A percentile compares a stretch with the other conserved stretches of the same genome.
Evolutionary conservation across 495 filamentous ascomycete species (phyloP).

Genomic region (Penicillium diatomitis): DNA sequence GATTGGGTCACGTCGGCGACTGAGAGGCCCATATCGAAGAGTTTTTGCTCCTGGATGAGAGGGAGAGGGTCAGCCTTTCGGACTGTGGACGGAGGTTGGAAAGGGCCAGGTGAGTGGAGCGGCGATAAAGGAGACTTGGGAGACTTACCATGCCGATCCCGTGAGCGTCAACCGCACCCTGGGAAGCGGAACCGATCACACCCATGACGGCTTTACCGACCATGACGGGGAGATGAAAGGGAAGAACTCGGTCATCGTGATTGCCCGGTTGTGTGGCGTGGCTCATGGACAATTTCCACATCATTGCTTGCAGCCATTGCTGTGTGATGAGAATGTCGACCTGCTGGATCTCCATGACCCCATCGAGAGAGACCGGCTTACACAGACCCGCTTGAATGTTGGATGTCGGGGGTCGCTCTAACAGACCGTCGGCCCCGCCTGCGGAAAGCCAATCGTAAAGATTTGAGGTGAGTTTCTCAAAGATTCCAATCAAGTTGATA

Average conservation of each 20-base stretch:
- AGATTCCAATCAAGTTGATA: conserved; percentile 45
- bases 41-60: conserved; percentile 30
- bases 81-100: too few relatives aligned
- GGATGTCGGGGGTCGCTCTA: conserved; percentile 29
- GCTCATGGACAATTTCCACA: conserved; percentile 53
- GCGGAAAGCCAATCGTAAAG: conserved; percentile 37
- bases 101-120: neutral
- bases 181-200: conserved; percentile 42
- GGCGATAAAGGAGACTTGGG: neutral
- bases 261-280: conserved; percentile 39
- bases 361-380: conserved; percentile 31
- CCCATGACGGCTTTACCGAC: conserved; percentile 46
- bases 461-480: conserved; percentile 35
- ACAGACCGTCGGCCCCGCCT: conserved; percentile 26
- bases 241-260: conserved; percentile 38
- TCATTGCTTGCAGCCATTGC: conserved; percentile 53
- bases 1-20: conserved; percentile 32
- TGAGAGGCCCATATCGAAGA: conserved; percentile 30
- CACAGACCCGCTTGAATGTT: conserved; percentile 31
- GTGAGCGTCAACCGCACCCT: conserved; percentile 48
- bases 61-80: too few relatives aligned
- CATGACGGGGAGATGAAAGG: conserved; percentile 49
- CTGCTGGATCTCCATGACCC: conserved; percentile 46
- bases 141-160: conserved; percentile 52
- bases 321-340: conserved; percentile 54